phyloP scores from a whole-genome alignment of 768 basidiomycete genomes.

The Hygrophorus russula region DNA sequence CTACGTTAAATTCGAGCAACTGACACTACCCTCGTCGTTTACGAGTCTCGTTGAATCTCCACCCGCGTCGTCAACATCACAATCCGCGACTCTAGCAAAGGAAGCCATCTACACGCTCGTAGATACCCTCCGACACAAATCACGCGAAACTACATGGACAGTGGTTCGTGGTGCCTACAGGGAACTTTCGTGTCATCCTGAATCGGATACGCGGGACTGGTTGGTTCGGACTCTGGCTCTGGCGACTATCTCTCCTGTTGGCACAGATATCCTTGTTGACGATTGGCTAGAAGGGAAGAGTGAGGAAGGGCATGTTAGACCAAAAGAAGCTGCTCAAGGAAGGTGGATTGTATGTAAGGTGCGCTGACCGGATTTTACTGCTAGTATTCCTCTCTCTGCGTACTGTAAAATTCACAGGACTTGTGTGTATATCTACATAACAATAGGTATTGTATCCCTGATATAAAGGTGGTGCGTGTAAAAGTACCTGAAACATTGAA shows the following conservation, averaged over 20 bases:
- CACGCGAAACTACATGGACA: conserved; percentile 44
- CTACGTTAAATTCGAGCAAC: conserved; percentile 37
- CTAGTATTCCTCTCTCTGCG: too few species aligned
- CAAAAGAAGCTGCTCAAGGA: conserved; percentile 45
- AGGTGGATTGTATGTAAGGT: conserved; percentile 54
- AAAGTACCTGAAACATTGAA: background rate
- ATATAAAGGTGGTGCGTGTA: too few species aligned
- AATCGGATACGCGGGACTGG: conserved; percentile 32
- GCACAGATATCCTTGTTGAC: conserved; percentile 21
- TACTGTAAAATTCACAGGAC: too few species aligned
- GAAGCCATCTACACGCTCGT: conserved; percentile 35
- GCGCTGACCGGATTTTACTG: too few species aligned
- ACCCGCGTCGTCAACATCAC: conserved; percentile 8
- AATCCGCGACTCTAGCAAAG: conserved; percentile 16
- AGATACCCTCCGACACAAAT: conserved; percentile 36
- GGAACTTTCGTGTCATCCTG: conserved; percentile 37
- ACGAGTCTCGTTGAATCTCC: conserved; percentile 8
- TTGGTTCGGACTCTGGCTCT: conserved; percentile 37
- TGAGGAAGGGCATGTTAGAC: conserved; percentile 33
- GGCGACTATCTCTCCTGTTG: conserved; percentile 20
- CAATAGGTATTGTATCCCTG: too few species aligned
- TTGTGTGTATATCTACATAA: too few species aligned
- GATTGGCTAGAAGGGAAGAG: conserved; percentile 41
- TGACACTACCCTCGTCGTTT: conserved; percentile 24
- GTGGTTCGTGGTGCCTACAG: conserved; percentile 53